A percentile compares a stretch with the other conserved stretches of the same genome.
Conservation (phyloP, 106 monocot species). For the Alisma plantagoaquatica region DNA sequence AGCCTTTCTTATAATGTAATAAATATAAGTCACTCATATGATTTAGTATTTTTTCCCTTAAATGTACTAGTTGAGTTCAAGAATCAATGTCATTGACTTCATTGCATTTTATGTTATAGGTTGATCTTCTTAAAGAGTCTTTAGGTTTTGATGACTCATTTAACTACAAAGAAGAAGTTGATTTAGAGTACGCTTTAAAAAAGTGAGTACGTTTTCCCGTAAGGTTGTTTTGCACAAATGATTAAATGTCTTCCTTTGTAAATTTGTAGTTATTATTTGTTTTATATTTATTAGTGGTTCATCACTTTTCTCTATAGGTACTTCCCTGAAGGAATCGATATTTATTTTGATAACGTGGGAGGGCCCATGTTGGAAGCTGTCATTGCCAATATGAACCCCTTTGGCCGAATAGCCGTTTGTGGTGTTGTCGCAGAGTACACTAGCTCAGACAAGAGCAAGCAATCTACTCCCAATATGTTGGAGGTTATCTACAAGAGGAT, state of each 20-base stretch:
- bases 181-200: slow-evolving; percentile 30
- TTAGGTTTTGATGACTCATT: slow-evolving; percentile 53
- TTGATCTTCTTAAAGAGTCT: too few species aligned
- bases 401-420: slow-evolving; percentile 31
- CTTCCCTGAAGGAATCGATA: slow-evolving; percentile 41
- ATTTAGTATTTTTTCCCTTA: too few species aligned
- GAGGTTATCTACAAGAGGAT: slow-evolving; percentile 35
- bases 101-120: too few species aligned
- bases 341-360: slow-evolving; percentile 48
- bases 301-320: slow-evolving; percentile 9
- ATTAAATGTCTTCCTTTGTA: background rate
- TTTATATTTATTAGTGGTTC: background rate
- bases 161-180: slow-evolving; percentile 44
- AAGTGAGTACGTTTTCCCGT: slow-evolving; percentile 6
- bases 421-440: slow-evolving; percentile 38
- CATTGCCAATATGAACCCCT: slow-evolving; percentile 32
- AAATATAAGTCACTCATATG: too few species aligned
- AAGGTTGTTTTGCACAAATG: background rate
- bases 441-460: background rate
- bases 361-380: slow-evolving; percentile 27
- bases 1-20: too few species aligned
- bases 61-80: too few species aligned
- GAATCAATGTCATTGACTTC: too few species aligned
- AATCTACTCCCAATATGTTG: slow-evolving; percentile 19
- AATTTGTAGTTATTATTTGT: background rate